phyloP scores from a whole-genome alignment of 1,284 basidiomycete genomes.

The Ceratobasidium sp. region DNA sequence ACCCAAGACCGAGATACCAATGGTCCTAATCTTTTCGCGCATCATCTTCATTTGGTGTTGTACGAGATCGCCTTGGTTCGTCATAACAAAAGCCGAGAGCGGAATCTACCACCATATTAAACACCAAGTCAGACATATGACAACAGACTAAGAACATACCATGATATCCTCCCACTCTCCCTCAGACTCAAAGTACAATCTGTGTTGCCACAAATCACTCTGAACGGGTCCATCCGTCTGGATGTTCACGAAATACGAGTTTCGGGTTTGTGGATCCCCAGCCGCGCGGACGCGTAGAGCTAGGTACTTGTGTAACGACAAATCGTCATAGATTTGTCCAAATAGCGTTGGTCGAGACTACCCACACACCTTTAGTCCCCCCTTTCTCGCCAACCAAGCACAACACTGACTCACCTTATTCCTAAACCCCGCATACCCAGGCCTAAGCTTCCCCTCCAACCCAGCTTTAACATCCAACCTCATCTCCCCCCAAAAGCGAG shows the following conservation, averaged over 20 bases:
- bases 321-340: constrained; percentile 84
- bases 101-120: constrained; percentile 71
- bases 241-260: constrained; percentile 89
- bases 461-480: constrained; percentile 72
- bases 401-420: constrained; percentile 70
- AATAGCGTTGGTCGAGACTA: constrained; percentile 73
- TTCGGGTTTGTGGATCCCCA: constrained; percentile 76
- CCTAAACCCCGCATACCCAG: constrained; percentile 87
- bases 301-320: constrained; percentile 82
- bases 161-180: constrained; percentile 88
- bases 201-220: constrained; percentile 90
- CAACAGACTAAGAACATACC: constrained; percentile 61
- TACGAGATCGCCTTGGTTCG: constrained; percentile 83
- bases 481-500: constrained; percentile 83
- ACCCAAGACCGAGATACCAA: constrained; percentile 87
- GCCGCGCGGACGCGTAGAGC: constrained; percentile 79
- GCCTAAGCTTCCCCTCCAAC: constrained; percentile 71
- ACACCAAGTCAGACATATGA: neutral
- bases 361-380: neutral
- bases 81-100: constrained; percentile 83
- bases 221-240: constrained; percentile 83
- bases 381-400: neutral
- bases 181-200: constrained; percentile 78
- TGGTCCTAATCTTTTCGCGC: constrained; percentile 78
- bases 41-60: constrained; percentile 77